Evolutionary conservation across 192 early-diverging fungal genomes (phyloP).

Genomic region (Coemansia sp.): DNA sequence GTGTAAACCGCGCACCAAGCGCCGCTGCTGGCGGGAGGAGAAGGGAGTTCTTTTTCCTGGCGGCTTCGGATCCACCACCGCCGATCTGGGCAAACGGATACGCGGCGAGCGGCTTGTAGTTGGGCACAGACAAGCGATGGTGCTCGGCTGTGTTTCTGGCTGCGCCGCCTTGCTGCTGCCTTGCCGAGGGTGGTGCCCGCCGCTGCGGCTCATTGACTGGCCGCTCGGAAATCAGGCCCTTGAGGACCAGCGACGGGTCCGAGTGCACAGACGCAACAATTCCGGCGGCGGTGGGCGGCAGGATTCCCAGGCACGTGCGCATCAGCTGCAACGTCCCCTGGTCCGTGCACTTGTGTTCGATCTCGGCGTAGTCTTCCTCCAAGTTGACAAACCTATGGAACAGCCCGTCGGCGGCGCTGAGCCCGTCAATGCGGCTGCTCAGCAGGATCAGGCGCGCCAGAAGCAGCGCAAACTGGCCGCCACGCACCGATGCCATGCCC

Average conservation of each 20-base stretch:
- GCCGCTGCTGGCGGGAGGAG: not conserved
- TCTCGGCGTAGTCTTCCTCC: conserved; percentile 70
- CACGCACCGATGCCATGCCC: conserved; percentile 34
- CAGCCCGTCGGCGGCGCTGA: conserved; percentile 52
- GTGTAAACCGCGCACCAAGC: conserved; percentile 60
- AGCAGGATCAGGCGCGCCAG: conserved; percentile 67
- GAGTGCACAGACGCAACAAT: conserved; percentile 68
- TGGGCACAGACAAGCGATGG: conserved; percentile 21
- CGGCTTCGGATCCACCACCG: not conserved
- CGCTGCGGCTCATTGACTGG: conserved; percentile 11
- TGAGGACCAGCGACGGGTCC: conserved; percentile 51
- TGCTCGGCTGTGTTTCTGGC: conserved; percentile 8
- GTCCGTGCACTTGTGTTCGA: conserved; percentile 52
- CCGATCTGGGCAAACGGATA: conserved; percentile 39
- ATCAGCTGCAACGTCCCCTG: conserved; percentile 64
- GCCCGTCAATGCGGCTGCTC: conserved; percentile 42
- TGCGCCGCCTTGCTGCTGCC: conserved; percentile 1
- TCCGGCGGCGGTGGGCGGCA: conserved; percentile 75
- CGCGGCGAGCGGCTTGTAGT: conserved; percentile 35
- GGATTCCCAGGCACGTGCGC: conserved; percentile 62
- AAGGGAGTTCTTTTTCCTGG: not conserved
- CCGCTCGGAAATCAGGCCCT: conserved; percentile 54
- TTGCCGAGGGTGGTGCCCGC: not conserved
- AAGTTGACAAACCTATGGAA: conserved; percentile 82
- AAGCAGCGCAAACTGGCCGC: conserved; percentile 63